These are phyloP conservation scores for Avena eriantha DNA, from an alignment of 176 grass and related monocot species.

Conservation along the genomic window DNA sequence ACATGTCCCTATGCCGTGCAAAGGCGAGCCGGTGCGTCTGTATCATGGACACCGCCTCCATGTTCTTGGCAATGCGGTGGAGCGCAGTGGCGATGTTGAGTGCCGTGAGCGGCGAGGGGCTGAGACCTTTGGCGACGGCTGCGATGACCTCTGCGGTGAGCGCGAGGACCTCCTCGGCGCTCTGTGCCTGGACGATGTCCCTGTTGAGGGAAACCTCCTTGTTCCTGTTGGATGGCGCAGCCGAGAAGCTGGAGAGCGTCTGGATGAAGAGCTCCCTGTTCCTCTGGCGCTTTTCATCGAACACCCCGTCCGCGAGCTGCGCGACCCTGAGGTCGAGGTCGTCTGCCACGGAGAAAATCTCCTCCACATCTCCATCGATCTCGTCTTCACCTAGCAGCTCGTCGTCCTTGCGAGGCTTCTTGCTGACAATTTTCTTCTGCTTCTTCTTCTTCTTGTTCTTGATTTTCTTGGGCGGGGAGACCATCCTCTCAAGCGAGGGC, in stretches of 20 bases:
- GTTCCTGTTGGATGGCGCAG: conserved; percentile 73
- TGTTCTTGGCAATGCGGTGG: conserved; percentile 97
- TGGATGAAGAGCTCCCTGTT: conserved; percentile 72
- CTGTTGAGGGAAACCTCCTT: conserved; percentile 84
- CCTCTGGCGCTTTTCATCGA: conserved; percentile 74
- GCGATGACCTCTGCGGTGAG: conserved; percentile 59
- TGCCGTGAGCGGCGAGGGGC: conserved; percentile 79
- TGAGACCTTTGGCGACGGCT: conserved; percentile 75
- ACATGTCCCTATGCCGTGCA: conserved; percentile 87
- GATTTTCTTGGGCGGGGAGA: conserved; percentile 76
- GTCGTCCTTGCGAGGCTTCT: conserved; percentile 42
- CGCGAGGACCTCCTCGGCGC: conserved; percentile 79
- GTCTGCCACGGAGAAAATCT: not conserved
- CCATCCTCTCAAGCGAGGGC: conserved; percentile 58
- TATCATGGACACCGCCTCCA: conserved; percentile 79
- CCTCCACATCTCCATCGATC: conserved; percentile 45
- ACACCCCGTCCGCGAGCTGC: conserved; percentile 71
- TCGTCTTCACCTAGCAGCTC: conserved; percentile 26
- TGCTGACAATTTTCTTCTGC: conserved; percentile 17
- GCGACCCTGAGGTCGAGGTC: conserved; percentile 60
- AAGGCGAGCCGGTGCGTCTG: conserved; percentile 72
- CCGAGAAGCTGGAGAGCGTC: conserved; percentile 73
- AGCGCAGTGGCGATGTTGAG: conserved; percentile 91
- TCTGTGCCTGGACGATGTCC: conserved; percentile 71
- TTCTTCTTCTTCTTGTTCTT: conserved; percentile 68